Evolutionary conservation across 306 rosid species (phyloP), one percentile per base, ranked within the genome.

Genomic region (Potentilla sterilis): DNA sequence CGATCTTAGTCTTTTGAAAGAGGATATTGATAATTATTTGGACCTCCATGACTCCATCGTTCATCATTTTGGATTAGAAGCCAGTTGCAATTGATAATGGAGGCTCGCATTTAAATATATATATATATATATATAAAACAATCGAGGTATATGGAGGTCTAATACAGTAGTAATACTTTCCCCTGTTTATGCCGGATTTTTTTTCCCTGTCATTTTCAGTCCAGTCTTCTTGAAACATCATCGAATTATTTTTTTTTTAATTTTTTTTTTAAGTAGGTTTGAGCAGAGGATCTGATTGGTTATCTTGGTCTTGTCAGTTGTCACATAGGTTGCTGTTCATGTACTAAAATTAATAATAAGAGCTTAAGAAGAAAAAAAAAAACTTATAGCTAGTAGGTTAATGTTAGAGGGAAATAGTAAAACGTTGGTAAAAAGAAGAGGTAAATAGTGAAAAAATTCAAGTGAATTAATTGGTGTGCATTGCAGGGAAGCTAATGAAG

Each of bases 401-500:
- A 54, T 54, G 28, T n/a, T 55, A n/a, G 61, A 52, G 13, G 61
- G 2, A 55, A 55, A 7, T n/a, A 55, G 61, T 51, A 18, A 18
- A 2, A 6, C 9, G 46, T 19, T 22, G 51, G 43, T 68, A 7
- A 42, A 38, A 67, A 18, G 24, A 4, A 44, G 34, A 57, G 35
- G 19, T 32, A 12, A 4, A 28, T 62, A 14, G 9, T 62, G n/a
- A 32, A 62, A 61, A 34, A 62, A 13, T 7, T 1, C 4, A 34
- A 5, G 0, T 35, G 41, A 62, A 32, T 14, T 6, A 15, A 2
- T 10, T 9, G 16, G 5, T 4, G 9, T 3, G 24, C 11, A 1
- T 59, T 59, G 51, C 75, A 90, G 95, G 84, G 92, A 81, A 65
- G 87, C 85, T 0, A 91, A 83, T 44, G 91, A 89, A 73, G 92